Conservation (phyloP, 2,329 filamentous ascomycete genomes). For the Paradendryphiella salina region DNA sequence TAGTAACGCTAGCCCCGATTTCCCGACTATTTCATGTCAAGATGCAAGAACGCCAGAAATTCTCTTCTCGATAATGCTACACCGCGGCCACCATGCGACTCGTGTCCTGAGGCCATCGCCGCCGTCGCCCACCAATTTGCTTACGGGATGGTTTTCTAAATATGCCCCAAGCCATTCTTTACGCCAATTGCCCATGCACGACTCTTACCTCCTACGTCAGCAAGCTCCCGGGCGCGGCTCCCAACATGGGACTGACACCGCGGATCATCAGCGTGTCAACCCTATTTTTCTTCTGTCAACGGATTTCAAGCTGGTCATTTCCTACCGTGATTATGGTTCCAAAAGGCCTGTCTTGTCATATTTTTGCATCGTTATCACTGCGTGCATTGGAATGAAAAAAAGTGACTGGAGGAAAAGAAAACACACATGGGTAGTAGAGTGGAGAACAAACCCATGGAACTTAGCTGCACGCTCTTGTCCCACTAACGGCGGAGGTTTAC, state of each 20-base stretch:
- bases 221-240: background rate
- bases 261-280: background rate
- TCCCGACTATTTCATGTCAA: constrained; percentile 20
- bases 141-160: constrained; percentile 4
- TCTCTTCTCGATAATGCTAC: constrained; percentile 24
- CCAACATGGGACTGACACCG: background rate
- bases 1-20: constrained; percentile 36
- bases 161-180: background rate
- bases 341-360: no score
- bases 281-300: background rate
- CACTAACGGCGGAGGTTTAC: constrained; percentile 9
- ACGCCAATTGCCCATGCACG: constrained; percentile 1
- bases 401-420: background rate
- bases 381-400: background rate
- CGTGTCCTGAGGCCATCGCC: constrained; percentile 14
- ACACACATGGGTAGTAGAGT: background rate
- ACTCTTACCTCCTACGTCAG: constrained; percentile 3
- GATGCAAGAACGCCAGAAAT: constrained; percentile 10
- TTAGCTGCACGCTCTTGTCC: constrained; percentile 8
- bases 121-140: background rate
- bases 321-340: no score
- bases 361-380: no score
- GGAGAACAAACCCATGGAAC: no score
- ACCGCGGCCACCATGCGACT: constrained; percentile 18
- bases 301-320: background rate